Evolutionary conservation across 495 filamentous ascomycete species (phyloP).

Genomic region (Hypoxylon lenormandii): DNA sequence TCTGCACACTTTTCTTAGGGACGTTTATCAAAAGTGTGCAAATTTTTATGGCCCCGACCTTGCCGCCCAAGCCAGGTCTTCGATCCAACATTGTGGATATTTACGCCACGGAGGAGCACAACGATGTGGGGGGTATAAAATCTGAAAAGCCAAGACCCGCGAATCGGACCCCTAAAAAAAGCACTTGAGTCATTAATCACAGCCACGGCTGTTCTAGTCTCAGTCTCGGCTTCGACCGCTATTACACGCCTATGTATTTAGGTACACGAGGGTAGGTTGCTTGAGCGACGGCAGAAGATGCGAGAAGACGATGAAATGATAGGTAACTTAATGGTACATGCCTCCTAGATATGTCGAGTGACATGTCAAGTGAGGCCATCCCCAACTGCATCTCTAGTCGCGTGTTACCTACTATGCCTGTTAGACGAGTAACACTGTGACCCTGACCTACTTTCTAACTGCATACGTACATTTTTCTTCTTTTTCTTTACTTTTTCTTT

Average conservation of each 20-base stretch:
- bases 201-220: slow-evolving; percentile 20
- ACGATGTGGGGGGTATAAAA: slow-evolving; percentile 30
- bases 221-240: too few species aligned
- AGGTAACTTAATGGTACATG: too few species aligned
- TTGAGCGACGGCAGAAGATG: too few species aligned
- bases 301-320: too few species aligned
- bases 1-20: too few species aligned
- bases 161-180: slow-evolving; percentile 37
- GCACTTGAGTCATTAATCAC: slow-evolving; percentile 41
- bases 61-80: too few species aligned
- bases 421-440: background rate
- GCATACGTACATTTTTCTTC: background rate
- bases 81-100: slow-evolving; percentile 33
- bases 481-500: background rate
- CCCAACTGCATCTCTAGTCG: background rate
- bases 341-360: background rate
- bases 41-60: too few species aligned
- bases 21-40: too few species aligned
- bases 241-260: too few species aligned
- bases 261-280: too few species aligned
- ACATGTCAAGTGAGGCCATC: background rate
- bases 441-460: background rate
- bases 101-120: slow-evolving; percentile 23
- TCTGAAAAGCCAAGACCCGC: slow-evolving; percentile 29
- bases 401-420: background rate